Base-by-base conservation (phyloP, 2,329 filamentous ascomycete species). In the Mariannaea elegans region DNA sequence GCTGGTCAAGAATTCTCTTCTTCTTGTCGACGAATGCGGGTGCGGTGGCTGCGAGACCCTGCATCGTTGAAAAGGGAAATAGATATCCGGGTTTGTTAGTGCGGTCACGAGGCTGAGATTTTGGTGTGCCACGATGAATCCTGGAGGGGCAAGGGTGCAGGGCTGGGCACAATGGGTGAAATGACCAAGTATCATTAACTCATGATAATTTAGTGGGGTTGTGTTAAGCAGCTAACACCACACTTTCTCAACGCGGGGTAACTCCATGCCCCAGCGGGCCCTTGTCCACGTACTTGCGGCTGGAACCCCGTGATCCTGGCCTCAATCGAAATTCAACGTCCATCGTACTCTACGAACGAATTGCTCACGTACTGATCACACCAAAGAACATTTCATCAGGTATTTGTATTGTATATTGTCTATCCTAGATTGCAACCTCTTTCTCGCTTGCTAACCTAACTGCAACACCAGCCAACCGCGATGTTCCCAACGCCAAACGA, bases 1-100 rank as follows among this genome's bases (percentile, higher is more conserved):
- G 87, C 65, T 89, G 85, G 39, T 82, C 77, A 13, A 97, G 79
- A 65, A 97, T 96, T 60, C 84, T 87, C 50, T 77, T 74, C 77
- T 97, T 98, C 73, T 87, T 90, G 44, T 76, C 72, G 38, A 76
- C 48, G 71, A 91, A 92, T 32, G 65, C 61, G 13, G 71, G 56
- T 5, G 76, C 73, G 3, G 75, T 73, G n/a, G 62, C 52, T 14
- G 72, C 72, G 48, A 77, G 68, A 29, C 57, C 64, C 45, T 69
- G 70, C 75, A 76, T 76, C 29, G 54, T 64, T 23, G 32, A 21
- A 23, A 29, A 23, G 32, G 36, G 53, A 51, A 36, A 45, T 38
- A 18, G 42, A 62, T 55, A 45, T 55, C 58, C 51, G 44, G 61
- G 23, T 48, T 63, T 67, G 56, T 62, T 62, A 61, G 60, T 59